Conservation (phyloP, 306 rosid species). For the Rubus parviflorus region DNA sequence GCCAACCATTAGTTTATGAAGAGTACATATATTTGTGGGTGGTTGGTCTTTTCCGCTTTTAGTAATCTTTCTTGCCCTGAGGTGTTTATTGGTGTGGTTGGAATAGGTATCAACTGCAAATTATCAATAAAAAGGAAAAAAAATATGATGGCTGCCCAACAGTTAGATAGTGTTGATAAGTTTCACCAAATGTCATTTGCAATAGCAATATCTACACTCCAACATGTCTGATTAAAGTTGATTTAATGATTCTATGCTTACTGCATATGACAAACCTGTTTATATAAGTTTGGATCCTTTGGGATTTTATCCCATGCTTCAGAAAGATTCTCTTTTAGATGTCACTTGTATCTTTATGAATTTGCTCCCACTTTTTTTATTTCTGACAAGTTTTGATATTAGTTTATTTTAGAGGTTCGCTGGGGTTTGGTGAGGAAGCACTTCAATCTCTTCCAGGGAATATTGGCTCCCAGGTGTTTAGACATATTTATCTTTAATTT, state of each 20-base stretch:
- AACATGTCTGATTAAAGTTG: not conserved
- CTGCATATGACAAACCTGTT: not conserved
- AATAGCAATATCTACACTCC: not conserved
- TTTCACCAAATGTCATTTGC: not conserved
- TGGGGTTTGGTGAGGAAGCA: conserved; percentile 97
- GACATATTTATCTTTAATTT: conserved; percentile 8
- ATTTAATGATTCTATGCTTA: not conserved
- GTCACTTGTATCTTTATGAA: not conserved
- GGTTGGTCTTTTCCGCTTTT: too few species aligned
- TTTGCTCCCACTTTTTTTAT: not conserved
- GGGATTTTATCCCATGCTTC: not conserved
- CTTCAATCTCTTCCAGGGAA: conserved; percentile 94
- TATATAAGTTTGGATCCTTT: not conserved
- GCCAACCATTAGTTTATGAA: too few species aligned
- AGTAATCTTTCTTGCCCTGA: too few species aligned
- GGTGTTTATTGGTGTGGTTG: too few species aligned
- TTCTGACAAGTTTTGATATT: conserved; percentile 2
- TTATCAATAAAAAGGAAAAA: too few species aligned
- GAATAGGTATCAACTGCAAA: too few species aligned
- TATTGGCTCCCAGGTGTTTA: conserved; percentile 74
- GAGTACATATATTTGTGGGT: too few species aligned
- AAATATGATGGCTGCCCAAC: not conserved
- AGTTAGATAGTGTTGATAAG: not conserved
- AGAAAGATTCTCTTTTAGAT: conserved; percentile 15
- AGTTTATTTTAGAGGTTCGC: conserved; percentile 68